These are phyloP conservation scores for Senecio squalidus DNA, from an alignment of 140 eudicot genomes.

Conservation along the genomic window DNA sequence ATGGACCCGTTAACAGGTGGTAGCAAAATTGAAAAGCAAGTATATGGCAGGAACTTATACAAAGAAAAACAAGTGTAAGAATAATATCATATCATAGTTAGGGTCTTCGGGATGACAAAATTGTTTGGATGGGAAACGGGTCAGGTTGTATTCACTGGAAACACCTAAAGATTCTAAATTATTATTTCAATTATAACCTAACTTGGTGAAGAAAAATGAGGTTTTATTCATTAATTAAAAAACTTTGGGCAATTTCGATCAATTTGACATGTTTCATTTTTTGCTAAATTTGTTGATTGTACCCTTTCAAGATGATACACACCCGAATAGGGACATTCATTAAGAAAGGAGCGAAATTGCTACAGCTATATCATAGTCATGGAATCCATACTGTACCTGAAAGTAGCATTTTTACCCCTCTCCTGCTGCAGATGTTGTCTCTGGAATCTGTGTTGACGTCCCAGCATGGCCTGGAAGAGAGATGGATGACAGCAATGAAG, in stretches of 20 bases:
- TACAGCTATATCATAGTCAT: neutral
- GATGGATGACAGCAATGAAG: conserved; percentile 39
- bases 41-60: conserved; percentile 91
- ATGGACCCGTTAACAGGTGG: conserved; percentile 46
- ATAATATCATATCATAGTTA: neutral
- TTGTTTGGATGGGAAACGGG: too few relatives aligned
- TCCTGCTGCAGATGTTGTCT: conserved; percentile 53
- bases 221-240: neutral
- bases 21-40: conserved; percentile 85
- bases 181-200: neutral
- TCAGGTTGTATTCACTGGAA: too few relatives aligned
- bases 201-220: neutral
- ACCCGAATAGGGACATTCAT: neutral
- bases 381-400: conserved; percentile 9
- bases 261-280: neutral
- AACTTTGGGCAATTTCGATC: neutral
- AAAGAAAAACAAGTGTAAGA: conserved; percentile 83
- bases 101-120: too few relatives aligned
- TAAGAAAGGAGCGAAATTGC: neutral
- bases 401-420: neutral
- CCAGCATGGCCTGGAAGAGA: conserved; percentile 89
- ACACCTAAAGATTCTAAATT: too few relatives aligned
- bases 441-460: conserved; percentile 59
- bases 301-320: neutral
- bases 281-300: neutral